phyloP scores from a whole-genome alignment of 345 rosid genomes.

The Kandelia obovata region DNA sequence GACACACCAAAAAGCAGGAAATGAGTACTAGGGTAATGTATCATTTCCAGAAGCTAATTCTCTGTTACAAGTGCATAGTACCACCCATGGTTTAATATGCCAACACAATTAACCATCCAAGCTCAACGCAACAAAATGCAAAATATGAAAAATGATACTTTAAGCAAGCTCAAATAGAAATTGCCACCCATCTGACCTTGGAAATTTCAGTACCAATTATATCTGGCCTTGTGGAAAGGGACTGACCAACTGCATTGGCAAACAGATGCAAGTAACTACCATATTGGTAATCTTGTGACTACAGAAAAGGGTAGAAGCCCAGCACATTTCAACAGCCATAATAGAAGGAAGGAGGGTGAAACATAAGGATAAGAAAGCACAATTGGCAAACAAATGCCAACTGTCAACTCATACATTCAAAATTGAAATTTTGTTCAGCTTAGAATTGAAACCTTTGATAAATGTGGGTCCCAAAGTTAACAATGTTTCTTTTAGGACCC shows the following conservation, averaged over 20 bases:
- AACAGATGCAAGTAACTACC: conserved; percentile 46
- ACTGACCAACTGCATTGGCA: conserved; percentile 89
- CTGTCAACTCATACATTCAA: not conserved
- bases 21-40: not conserved
- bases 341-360: too few species aligned
- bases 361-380: not conserved
- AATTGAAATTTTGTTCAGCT: conserved; percentile 20
- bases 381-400: conserved; percentile 4
- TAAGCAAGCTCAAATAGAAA: not conserved
- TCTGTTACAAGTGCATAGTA: not conserved
- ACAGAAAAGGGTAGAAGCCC: conserved; percentile 32
- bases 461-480: conserved; percentile 90
- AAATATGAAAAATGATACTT: too few species aligned
- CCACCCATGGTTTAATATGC: not conserved
- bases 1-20: not conserved
- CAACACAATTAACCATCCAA: too few species aligned
- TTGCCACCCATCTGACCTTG: conserved; percentile 54
- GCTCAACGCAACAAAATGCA: too few species aligned
- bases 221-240: conserved; percentile 97
- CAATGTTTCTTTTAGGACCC: conserved; percentile 80
- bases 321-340: conserved; percentile 14
- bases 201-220: conserved; percentile 80
- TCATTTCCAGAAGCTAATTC: not conserved
- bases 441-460: conserved; percentile 65
- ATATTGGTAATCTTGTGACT: conserved; percentile 34